Conservation (phyloP, 495 filamentous ascomycete species). For the Aspergillus egyptiacus region DNA sequence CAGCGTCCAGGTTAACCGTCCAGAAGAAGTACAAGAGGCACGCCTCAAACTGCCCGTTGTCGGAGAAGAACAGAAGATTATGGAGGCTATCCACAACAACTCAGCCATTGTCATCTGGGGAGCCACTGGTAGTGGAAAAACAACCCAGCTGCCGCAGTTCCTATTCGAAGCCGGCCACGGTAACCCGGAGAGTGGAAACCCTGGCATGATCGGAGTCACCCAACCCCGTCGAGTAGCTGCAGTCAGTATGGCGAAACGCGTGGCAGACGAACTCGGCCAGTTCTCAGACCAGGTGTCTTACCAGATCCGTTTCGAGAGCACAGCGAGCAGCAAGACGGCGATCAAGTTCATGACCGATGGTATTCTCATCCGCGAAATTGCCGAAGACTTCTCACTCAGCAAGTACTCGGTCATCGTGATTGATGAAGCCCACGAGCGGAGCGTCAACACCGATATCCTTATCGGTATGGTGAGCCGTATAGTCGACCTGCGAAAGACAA, state of each 20-base stretch:
- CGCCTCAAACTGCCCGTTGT: constrained; percentile 84
- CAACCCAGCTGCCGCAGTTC: constrained; percentile 94
- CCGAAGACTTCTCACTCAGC: constrained; percentile 80
- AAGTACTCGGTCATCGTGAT: constrained; percentile 94
- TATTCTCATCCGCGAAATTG: constrained; percentile 85
- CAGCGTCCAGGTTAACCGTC: constrained; percentile 65
- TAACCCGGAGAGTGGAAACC: constrained; percentile 63
- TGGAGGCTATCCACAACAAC: constrained; percentile 94
- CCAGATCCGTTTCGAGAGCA: constrained; percentile 92
- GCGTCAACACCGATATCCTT: constrained; percentile 94
- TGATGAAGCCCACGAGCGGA: constrained; percentile 97
- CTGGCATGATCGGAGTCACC: constrained; percentile 91
- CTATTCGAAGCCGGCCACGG: constrained; percentile 92
- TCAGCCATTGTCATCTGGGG: constrained; percentile 87
- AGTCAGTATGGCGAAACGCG: constrained; percentile 91
- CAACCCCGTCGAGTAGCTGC: constrained; percentile 91
- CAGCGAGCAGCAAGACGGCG: constrained; percentile 72
- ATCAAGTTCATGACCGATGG: constrained; percentile 99
- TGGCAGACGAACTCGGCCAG: constrained; percentile 75
- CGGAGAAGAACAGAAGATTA: constrained; percentile 93
- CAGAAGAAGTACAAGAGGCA: constrained; percentile 65
- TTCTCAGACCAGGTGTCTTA: constrained; percentile 69
- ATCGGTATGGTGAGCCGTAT: constrained; percentile 95
- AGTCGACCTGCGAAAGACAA: constrained; percentile 64
- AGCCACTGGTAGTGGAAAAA: constrained; percentile 94